phyloP scores from a whole-genome alignment of 305 asterid species.

The Fraxinus floribunda region DNA sequence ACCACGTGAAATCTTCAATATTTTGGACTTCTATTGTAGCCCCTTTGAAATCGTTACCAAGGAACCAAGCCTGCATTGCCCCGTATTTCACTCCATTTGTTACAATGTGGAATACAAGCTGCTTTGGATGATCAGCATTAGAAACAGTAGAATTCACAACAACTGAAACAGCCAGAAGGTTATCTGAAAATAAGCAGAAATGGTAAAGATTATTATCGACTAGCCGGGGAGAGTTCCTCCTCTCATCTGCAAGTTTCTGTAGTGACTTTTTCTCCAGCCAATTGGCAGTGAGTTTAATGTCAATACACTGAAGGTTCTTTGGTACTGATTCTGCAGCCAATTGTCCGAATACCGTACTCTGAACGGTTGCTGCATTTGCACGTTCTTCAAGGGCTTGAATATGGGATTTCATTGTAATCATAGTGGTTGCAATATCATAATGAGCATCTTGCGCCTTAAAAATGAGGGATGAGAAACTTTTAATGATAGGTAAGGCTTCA shows the following conservation, averaged over 20 bases:
- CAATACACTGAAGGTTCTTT: constrained; percentile 45
- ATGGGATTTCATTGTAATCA: constrained; percentile 52
- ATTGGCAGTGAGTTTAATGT: constrained; percentile 41
- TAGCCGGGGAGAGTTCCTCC: constrained; percentile 41
- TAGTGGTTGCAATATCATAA: constrained; percentile 55
- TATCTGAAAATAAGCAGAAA: constrained; percentile 55
- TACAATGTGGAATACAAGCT: constrained; percentile 53
- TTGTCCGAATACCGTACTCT: constrained; percentile 47
- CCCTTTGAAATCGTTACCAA: constrained; percentile 43
- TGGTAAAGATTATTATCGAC: constrained; percentile 55
- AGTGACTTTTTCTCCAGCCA: constrained; percentile 38
- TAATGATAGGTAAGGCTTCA: constrained; percentile 48
- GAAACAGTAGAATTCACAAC: constrained; percentile 52
- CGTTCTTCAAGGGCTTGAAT: constrained; percentile 55
- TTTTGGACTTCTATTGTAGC: constrained; percentile 44
- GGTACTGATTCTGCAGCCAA: constrained; percentile 48
- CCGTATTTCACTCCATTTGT: constrained; percentile 47
- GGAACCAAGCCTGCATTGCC: constrained; percentile 57
- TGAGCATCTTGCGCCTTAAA: constrained; percentile 51
- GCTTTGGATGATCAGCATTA: constrained; percentile 49
- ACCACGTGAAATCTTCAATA: constrained; percentile 45
- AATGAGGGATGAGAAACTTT: constrained; percentile 47
- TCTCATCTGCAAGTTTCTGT: constrained; percentile 35
- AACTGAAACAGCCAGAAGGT: constrained; percentile 42
- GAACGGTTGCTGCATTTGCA: constrained; percentile 44